phyloP scores from a whole-genome alignment of 345 rosid genomes.

The Salix suchowensis region DNA sequence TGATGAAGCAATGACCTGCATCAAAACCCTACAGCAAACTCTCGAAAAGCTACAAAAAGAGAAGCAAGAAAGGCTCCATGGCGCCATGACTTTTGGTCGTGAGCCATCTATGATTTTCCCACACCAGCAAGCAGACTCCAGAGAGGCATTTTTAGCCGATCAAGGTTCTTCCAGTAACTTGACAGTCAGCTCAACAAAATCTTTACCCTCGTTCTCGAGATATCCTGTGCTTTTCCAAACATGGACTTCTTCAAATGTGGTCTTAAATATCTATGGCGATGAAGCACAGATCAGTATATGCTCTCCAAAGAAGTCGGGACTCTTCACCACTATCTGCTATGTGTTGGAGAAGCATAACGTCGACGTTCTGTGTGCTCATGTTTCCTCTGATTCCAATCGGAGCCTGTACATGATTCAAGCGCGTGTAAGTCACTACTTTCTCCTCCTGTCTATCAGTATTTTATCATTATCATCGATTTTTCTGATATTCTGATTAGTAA shows the following conservation, averaged over 20 bases:
- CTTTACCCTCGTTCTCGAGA: slow-evolving; percentile 16
- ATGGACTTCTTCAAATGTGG: slow-evolving; percentile 58
- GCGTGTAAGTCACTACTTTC: slow-evolving; percentile 31
- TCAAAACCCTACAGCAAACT: slow-evolving; percentile 38
- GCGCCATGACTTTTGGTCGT: neutral
- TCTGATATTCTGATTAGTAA: no score
- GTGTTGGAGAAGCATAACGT: slow-evolving; percentile 56
- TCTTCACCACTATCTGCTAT: slow-evolving; percentile 48
- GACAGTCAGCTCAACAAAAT: neutral
- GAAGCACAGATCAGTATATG: slow-evolving; percentile 60
- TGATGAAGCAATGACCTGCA: slow-evolving; percentile 49
- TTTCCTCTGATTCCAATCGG: slow-evolving; percentile 35
- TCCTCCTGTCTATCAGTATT: neutral
- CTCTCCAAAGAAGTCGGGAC: slow-evolving; percentile 37
- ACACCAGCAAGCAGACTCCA: slow-evolving; percentile 14
- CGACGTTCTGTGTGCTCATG: slow-evolving; percentile 48
- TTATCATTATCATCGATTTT: no score
- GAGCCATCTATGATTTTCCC: neutral
- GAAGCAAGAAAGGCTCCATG: slow-evolving; percentile 28
- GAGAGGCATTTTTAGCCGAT: slow-evolving; percentile 53
- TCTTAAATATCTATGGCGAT: slow-evolving; percentile 52
- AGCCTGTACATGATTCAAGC: slow-evolving; percentile 56
- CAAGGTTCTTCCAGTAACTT: slow-evolving; percentile 16
- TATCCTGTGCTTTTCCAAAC: slow-evolving; percentile 43
- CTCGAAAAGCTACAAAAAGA: slow-evolving; percentile 36